Evolutionary conservation across 352 stramenopile genomes (phyloP), one percentile per base, ranked within the genome.

Genomic region (Globisporangium rhizosaccharum): DNA sequence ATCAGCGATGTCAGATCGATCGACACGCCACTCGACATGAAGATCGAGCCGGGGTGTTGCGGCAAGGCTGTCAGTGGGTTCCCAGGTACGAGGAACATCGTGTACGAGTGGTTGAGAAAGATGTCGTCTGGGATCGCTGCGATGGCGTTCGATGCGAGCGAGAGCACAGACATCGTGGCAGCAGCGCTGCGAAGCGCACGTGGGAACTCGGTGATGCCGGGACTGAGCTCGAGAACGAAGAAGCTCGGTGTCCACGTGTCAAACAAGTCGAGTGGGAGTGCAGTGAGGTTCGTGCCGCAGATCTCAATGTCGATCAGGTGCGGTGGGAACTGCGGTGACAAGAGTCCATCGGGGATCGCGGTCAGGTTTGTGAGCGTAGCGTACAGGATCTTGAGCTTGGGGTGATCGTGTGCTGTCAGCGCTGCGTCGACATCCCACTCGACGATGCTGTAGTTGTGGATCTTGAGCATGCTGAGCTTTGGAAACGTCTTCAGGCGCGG

Each of bases 371-470:
- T 25, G n/a, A 39, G 33, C 33, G 33, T 39, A 1, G 11, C 5
- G 33, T 39, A 12, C 33, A 39, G 33, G 33, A 39, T 18, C 20
- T 48, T 17, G n/a, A 70, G 25, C 1, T 15, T 30, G 0, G n/a
- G 48, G 25, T 66, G 46, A 14, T 46, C 28, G 2, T 47, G 18
- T 2, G 39, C 2, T 1, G 58, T 55, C 42, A 67, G 30, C 33
- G 59, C 55, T 3, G 59, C 55, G n/a, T 57, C 37, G 3, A 42
- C 42, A 0, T 30, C 10, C 63, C 63, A 70, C 8, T 53, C 39
- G n/a, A 56, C 42, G 7, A 67, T 28, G 7, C 55, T 67, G 18
- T 50, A 63, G 56, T 71, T 71, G 56, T 59, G 62, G 18, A 71
- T 51, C 41, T 71, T 62, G 30, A 67, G 36, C 55, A 52, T 55